phyloP scores from a whole-genome alignment of 495 filamentous ascomycete species.

The Xylaria longipes region DNA sequence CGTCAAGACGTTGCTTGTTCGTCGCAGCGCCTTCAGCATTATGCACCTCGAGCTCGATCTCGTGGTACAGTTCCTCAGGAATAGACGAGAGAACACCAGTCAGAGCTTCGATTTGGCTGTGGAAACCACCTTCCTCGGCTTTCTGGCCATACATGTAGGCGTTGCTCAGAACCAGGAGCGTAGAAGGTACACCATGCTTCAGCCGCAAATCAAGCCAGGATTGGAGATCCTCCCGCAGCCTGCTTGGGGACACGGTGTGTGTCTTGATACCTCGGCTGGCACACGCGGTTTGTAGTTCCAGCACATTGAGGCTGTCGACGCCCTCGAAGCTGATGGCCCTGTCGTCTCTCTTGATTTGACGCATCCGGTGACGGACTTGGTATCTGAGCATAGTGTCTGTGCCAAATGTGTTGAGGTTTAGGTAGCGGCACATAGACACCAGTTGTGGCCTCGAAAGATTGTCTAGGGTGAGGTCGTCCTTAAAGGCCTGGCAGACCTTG shows the following conservation, averaged over 20 bases:
- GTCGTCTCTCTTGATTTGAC: slow-evolving; percentile 98
- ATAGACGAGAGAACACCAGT: slow-evolving; percentile 91
- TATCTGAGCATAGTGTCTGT: slow-evolving; percentile 98
- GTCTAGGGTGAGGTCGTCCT: slow-evolving; percentile 96
- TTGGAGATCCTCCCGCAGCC: slow-evolving; percentile 88
- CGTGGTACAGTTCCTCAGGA: slow-evolving; percentile 98
- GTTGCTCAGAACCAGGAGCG: slow-evolving; percentile 93
- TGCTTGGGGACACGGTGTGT: slow-evolving; percentile 84
- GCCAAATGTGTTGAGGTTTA: slow-evolving; percentile 96
- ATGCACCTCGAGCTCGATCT: slow-evolving; percentile 98
- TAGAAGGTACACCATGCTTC: slow-evolving; percentile 91
- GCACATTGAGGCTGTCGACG: slow-evolving; percentile 88
- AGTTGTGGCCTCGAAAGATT: slow-evolving; percentile 95
- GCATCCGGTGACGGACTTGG: slow-evolving; percentile 95
- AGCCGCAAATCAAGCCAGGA: slow-evolving; percentile 95
- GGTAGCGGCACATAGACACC: slow-evolving; percentile 96
- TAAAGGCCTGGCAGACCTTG: slow-evolving; percentile 99
- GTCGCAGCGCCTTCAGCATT: slow-evolving; percentile 96
- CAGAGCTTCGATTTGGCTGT: slow-evolving; percentile 90
- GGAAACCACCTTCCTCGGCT: slow-evolving; percentile 71
- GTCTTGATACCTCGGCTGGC: slow-evolving; percentile 92
- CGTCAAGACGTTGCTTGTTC: slow-evolving; percentile 99
- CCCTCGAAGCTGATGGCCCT: slow-evolving; percentile 94
- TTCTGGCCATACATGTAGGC: slow-evolving; percentile 95
- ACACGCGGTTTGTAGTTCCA: slow-evolving; percentile 90